Evolutionary conservation across 2,329 filamentous ascomycete species (phyloP).

Genomic region (Sporothrix luriei): DNA sequence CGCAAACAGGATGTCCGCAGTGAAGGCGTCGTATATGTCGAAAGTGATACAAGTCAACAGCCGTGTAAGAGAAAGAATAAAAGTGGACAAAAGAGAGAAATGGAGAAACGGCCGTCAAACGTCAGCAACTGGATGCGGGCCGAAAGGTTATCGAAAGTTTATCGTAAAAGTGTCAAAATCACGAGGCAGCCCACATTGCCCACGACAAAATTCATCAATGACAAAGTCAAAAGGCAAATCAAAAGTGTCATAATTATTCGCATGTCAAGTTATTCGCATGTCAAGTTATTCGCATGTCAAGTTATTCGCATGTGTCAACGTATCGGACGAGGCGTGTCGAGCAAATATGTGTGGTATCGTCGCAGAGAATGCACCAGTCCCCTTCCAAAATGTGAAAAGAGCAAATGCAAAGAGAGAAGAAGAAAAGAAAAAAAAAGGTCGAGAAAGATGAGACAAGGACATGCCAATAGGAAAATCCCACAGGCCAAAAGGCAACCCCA

Average conservation of each 20-base stretch:
- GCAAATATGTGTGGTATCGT: constrained; percentile 30
- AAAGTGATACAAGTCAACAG: too few relatives aligned
- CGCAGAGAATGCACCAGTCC: constrained; percentile 30
- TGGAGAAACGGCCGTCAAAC: neutral
- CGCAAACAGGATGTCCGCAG: neutral
- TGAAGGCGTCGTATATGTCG: neutral
- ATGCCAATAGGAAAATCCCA: neutral
- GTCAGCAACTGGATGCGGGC: neutral
- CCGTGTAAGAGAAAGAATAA: neutral
- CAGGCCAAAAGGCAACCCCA: neutral
- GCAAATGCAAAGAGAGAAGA: neutral
- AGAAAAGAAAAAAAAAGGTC: neutral
- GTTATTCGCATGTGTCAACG: neutral
- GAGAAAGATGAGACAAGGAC: neutral
- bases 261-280: too few relatives aligned
- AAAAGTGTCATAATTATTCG: too few relatives aligned
- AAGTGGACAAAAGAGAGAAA: neutral
- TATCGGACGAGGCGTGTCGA: neutral
- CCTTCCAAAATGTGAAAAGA: neutral
- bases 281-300: too few relatives aligned
- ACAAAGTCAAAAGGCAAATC: too few relatives aligned
- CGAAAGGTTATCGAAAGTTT: neutral
- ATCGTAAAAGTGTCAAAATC: constrained; percentile 2
- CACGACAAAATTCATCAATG: too few relatives aligned
- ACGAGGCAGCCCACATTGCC: neutral